Percentiles rank a stretch among this genome's conserved stretches.
Conservation (phyloP, 306 rosid genomes). For the Cicer pinnatifidum region DNA sequence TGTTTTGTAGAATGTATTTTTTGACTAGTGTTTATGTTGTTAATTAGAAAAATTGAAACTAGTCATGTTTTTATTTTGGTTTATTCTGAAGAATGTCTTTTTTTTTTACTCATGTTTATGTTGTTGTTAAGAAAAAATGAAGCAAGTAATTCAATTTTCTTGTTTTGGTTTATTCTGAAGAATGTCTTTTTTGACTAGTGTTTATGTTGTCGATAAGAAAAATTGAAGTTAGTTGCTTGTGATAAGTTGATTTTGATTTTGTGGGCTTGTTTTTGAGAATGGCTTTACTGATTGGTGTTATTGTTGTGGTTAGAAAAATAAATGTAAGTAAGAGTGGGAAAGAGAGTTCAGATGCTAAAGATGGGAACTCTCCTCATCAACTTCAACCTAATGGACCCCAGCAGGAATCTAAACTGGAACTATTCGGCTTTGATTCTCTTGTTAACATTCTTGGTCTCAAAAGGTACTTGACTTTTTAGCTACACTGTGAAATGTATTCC, state of each 20-base stretch:
- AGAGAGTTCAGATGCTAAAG: constrained; percentile 52
- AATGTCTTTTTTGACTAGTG: not conserved
- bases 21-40: not conserved
- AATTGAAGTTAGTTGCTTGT: not conserved
- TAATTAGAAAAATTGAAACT: not conserved
- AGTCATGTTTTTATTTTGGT: constrained; percentile 25
- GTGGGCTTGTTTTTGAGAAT: not conserved
- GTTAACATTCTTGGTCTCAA: constrained; percentile 98
- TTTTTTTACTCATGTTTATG: not conserved
- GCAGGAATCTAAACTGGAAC: constrained; percentile 84
- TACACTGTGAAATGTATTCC: constrained; percentile 20
- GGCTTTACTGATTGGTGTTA: constrained; percentile 24
- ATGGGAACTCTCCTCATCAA: constrained; percentile 52
- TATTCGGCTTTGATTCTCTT: constrained; percentile 98
- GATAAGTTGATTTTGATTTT: not conserved
- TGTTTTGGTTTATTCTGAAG: constrained; percentile 25
- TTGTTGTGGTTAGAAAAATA: constrained; percentile 61
- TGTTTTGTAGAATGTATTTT: not conserved
- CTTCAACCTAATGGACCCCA: constrained; percentile 67
- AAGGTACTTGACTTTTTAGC: constrained; percentile 59
- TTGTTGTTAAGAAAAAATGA: not conserved
- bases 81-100: not conserved
- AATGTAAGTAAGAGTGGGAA: constrained; percentile 56
- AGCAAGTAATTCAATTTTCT: constrained; percentile 1
- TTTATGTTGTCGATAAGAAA: not conserved